Evolutionary conservation across 306 rosid species (phyloP), one percentile per base, ranked within the genome.

Genomic region (Abrus pulchellus): DNA sequence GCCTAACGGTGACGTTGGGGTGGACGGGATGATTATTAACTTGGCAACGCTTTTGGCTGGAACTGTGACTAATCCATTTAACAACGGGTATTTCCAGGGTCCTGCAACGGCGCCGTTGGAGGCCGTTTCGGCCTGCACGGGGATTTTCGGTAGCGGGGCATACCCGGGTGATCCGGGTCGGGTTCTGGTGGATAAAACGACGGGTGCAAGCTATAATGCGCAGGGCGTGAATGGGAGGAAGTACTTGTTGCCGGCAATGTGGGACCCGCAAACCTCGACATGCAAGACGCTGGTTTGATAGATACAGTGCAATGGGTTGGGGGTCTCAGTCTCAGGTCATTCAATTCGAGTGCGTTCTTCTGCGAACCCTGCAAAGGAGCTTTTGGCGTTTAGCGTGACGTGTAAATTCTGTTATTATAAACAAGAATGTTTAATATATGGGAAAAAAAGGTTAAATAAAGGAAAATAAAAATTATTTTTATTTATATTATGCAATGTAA

Each of bases 1-100:
- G 0, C 98, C 98, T 0, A 92, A 92, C 90, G 98, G 87, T 0
- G 98, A 94, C 82, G 97, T 92, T 0, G 98, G 98, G 0, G 72
- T 94, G 0, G 98, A 94, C 73, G 98, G 98, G 0, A 90, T 94
- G 85, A 77, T 94, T 48, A 92, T 94, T 2, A 94, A 94, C 83
- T 12, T 94, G 14, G 97, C 98, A 0, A 94, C 98, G 0, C 79
- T 92, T 0, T 59, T 94, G 73, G 98, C 98, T 3, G 98, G 98
- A 0, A 89, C 97, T 3, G 98, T 94, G 0, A 94, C 98, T 8
- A 94, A 94, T 30, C 98, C 98, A 2, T 94, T 80, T 28, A 86
- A 90, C 68, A 85, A 89, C 52, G 98, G 98, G 0, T 94, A 87
- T 80, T 94, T 87, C 28, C 97, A 92, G 40, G 98, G 98, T 0